These are phyloP conservation scores for Fusarium sp. DNA, from an alignment of 2,329 filamentous ascomycete genomes.

Conservation along the genomic window DNA sequence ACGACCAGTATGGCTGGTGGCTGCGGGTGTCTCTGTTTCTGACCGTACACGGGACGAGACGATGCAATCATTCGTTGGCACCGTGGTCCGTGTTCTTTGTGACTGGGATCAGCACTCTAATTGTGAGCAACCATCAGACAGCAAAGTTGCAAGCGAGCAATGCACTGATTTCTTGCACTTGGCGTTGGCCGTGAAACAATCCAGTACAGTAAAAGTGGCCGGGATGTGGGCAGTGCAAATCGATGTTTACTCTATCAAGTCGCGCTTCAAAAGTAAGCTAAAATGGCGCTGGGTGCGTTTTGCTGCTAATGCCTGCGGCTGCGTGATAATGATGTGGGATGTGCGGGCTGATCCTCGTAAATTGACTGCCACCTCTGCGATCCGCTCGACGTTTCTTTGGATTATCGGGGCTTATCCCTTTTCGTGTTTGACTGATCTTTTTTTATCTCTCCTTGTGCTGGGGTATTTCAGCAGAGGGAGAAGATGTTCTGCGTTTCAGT, in stretches of 20 bases:
- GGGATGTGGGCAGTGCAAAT: constrained; percentile 23
- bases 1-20: constrained; percentile 10
- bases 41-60: constrained; percentile 23
- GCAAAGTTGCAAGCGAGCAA: constrained; percentile 21
- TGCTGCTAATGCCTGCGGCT: constrained; percentile 19
- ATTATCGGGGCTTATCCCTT: constrained; percentile 44
- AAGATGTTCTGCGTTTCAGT: constrained; percentile 11
- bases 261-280: constrained; percentile 19
- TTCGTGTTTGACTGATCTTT: constrained; percentile 33
- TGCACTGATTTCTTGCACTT: constrained; percentile 42
- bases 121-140: constrained; percentile 31
- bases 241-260: constrained; percentile 18
- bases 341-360: constrained; percentile 25
- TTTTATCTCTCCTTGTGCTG: constrained; percentile 20
- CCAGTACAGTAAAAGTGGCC: constrained; percentile 22
- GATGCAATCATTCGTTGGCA: constrained; percentile 25
- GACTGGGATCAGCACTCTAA: constrained; percentile 17
- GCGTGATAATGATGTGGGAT: constrained; percentile 37
- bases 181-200: constrained; percentile 37
- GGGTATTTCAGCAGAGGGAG: background rate
- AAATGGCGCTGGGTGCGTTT: constrained; percentile 13
- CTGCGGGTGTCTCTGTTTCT: constrained; percentile 23
- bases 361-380: constrained; percentile 17
- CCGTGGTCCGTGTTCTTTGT: constrained; percentile 16
- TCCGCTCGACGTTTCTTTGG: constrained; percentile 14